Base-by-base conservation (phyloP, 2,329 filamentous ascomycete species). In the Phoma sp. region DNA sequence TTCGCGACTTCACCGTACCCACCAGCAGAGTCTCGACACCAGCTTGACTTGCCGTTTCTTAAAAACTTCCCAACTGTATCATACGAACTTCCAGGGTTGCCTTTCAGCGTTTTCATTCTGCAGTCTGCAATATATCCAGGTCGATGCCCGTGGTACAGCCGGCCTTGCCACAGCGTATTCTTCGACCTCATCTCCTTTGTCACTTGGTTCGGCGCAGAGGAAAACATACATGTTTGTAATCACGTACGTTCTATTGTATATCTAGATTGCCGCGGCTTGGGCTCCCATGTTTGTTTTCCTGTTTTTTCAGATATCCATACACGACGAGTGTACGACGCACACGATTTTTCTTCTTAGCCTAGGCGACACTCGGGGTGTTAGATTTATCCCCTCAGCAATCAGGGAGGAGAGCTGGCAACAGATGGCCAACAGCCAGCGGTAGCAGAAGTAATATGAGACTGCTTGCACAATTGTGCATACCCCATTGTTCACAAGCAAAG, bases 1-100 rank as follows among this genome's bases (percentile, higher is more conserved):
- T 72, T 5, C 53, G 62, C 38, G 66, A 72, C 49, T 64, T 73
- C 12, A 53, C 61, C 15, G 56, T 65, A 37, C 61, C 71, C 1
- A 29, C 28, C 23, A 62, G 57, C 12, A 47, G 59, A 42, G 48
- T 67, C 6, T 56, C 53, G 14, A 74, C 70, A 33, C 68, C 69
- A 7, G 70, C 65, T 47, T 72, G 57, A 55, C 2, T 21, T 11
- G 15, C 14, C 12, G 3, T 42, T 42, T 43, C 29, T 47, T 36
- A 11, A 29, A 12, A 18, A 9, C 1, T 6, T 10, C 21, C 33
- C 21, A 18, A 49, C 20, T 45, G 28, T 33, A 36, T 15, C 33
- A 58, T 32, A 28, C 26, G 21, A 15, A 21, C 14, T 43, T 20
- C 32, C 25, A 38, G 26, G 9, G 51, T 46, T 57, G 43, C 63